Conservation (phyloP, 83 land plant species). For the Picea abies region DNA sequence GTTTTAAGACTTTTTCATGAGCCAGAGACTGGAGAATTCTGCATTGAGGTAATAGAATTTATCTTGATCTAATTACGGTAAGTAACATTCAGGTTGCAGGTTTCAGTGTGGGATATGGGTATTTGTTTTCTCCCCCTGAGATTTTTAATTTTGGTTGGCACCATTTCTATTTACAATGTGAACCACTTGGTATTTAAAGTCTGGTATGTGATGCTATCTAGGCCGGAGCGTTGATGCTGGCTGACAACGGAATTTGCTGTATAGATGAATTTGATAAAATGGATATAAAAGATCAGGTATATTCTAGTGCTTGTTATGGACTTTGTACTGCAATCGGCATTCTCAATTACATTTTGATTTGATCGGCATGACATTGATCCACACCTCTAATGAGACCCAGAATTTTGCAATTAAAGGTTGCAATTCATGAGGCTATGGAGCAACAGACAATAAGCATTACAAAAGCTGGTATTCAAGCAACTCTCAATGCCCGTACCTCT, state of each 20-base stretch:
- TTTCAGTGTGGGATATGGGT: background rate
- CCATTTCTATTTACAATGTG: background rate
- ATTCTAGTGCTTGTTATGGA: background rate
- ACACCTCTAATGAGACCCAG: background rate
- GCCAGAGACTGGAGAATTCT: conserved; percentile 99
- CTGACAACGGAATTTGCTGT: conserved; percentile 98
- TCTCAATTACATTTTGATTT: background rate
- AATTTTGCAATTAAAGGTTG: conserved; percentile 59
- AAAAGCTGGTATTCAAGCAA: conserved; percentile 99
- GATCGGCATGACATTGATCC: conserved; percentile 14
- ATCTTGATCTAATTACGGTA: conserved; percentile 1
- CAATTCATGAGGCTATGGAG: conserved; percentile 99
- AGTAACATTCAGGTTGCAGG: no score
- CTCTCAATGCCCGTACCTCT: conserved; percentile 95
- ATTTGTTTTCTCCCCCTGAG: background rate
- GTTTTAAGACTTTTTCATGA: conserved; percentile 26
- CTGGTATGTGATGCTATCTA: conserved; percentile 15
- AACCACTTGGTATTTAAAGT: background rate
- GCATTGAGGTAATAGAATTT: conserved; percentile 82
- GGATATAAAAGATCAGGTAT: conserved; percentile 98
- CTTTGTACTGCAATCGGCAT: background rate
- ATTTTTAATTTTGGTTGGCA: background rate
- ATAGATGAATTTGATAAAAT: conserved; percentile 99
- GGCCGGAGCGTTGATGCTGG: conserved; percentile 99
- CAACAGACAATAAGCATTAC: conserved; percentile 99